Evolutionary conservation across 2,329 filamentous ascomycete genomes (phyloP), one percentile per base, ranked within the genome.

Genomic region (Cladosporium sphaerospermum): DNA sequence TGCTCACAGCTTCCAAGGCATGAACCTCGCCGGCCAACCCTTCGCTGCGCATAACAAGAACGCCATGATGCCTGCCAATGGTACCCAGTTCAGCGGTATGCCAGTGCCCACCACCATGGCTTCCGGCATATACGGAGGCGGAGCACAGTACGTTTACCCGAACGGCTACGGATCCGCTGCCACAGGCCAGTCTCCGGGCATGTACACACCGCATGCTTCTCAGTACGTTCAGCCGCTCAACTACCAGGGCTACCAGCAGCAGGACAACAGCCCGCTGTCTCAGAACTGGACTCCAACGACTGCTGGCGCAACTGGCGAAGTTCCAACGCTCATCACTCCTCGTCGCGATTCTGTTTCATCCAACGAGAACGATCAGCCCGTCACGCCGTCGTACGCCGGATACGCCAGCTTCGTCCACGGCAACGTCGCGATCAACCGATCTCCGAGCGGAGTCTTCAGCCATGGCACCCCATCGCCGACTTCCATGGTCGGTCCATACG

Each of bases 281-380:
- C 64, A 69, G 54, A 69, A 67, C 57, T 78, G 75, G 75, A 70
- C 74, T 13, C 66, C 67, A 2, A 68, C 64, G 47, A 61, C 61
- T 45, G 59, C 61, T 34, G 70, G 74, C 55, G 69, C 73, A 4
- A 75, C 71, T 14, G 71, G 68, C 8, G 74, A 76, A 31, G 73
- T 77, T 55, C 75, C 75, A 4, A 72, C 74, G 8, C 67, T 78
- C 47, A 74, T 77, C 69, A 77, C 75, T 14, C 74, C 75, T 45
- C 75, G 75, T 36, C 75, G 75, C 45, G 75, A 75, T 58, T 78
- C 75, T 7, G 67, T 76, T 57, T 78, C 75, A 4, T 77, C 75
- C 33, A 77, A 76, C 60, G 75, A 78, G 69, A 74, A 77, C 54
- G 75, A 78, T 45, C 69, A 75, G 56, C 75, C 75, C 16, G 74